Percentiles rank a stretch among this genome's conserved stretches.
Evolutionary conservation across 2,329 filamentous ascomycete genomes (phyloP).

Genomic region (Alternaria triticina): DNA sequence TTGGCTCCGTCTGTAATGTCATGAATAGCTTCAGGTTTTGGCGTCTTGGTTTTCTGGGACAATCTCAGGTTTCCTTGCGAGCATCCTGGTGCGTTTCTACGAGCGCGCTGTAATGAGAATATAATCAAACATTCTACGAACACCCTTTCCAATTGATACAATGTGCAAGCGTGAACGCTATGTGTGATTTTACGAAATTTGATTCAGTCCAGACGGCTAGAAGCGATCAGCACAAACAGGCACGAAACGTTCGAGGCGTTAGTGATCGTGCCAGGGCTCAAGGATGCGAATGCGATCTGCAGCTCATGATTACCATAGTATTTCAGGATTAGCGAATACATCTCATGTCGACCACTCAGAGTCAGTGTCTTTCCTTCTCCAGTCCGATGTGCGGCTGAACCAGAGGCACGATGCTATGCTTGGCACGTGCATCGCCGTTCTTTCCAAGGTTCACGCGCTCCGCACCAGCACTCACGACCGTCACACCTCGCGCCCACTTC

Average conservation of each 20-base stretch:
- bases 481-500: constrained; percentile 20
- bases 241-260: not conserved
- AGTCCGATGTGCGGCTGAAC: not conserved
- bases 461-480: constrained; percentile 17
- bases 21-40: constrained; percentile 15
- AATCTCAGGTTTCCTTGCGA: not conserved
- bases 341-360: not conserved
- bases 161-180: not conserved
- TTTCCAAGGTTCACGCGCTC: constrained; percentile 20
- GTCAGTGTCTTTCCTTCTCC: not conserved
- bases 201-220: not conserved
- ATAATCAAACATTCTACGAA: constrained; percentile 17
- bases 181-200: not conserved
- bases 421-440: constrained; percentile 14
- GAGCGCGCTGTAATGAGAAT: constrained; percentile 15
- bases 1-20: constrained; percentile 11
- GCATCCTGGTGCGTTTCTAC: constrained; percentile 3
- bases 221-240: not conserved
- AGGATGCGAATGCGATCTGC: not conserved
- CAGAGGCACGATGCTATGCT: constrained; percentile 4
- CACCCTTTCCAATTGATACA: not conserved
- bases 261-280: not conserved
- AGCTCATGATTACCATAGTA: not conserved
- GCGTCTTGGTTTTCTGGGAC: constrained; percentile 17
- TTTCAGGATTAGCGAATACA: not conserved